phyloP scores from a whole-genome alignment of 371 early-diverging fungal genomes.

The Mortierella sp. region DNA sequence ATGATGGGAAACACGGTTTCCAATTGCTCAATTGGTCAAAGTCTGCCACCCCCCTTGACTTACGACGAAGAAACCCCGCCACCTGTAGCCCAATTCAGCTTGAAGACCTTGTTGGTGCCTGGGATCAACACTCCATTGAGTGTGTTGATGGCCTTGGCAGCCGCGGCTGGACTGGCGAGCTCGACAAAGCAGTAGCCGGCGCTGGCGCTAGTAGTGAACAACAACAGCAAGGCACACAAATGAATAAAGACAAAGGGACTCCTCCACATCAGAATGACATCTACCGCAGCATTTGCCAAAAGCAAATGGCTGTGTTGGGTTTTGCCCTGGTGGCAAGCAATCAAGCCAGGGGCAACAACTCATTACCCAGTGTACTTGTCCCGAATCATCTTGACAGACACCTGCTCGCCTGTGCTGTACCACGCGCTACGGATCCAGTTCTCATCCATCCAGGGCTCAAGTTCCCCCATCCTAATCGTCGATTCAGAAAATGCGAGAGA shows the following conservation, averaged over 20 bases:
- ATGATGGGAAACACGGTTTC: too few species aligned
- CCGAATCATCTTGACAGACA: conserved; percentile 87
- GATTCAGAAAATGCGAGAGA: conserved; percentile 67
- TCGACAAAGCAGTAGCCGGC: conserved; percentile 86
- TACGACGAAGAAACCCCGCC: conserved; percentile 57
- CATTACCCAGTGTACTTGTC: conserved; percentile 82
- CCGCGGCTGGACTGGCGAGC: conserved; percentile 67
- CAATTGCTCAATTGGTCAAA: too few species aligned
- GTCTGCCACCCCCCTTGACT: too few species aligned
- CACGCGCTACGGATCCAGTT: conserved; percentile 74
- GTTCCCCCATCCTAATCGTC: conserved; percentile 83
- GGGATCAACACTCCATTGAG: conserved; percentile 88
- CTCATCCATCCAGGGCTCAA: conserved; percentile 90
- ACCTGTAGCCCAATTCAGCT: conserved; percentile 93
- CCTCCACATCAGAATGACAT: too few species aligned
- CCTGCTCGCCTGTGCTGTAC: conserved; percentile 75
- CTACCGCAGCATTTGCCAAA: too few species aligned
- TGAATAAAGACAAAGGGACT: too few species aligned
- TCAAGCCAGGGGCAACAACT: conserved; percentile 74
- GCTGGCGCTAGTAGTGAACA: conserved; percentile 61
- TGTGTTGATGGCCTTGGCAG: conserved; percentile 70
- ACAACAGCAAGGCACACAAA: too few species aligned
- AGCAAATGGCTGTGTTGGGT: too few species aligned
- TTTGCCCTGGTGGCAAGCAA: too few species aligned
- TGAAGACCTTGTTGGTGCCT: conserved; percentile 79